A percentile compares a stretch with the other conserved stretches of the same genome.
Conservation (phyloP, 2,329 filamentous ascomycete genomes). For the Botrytis galanthina region DNA sequence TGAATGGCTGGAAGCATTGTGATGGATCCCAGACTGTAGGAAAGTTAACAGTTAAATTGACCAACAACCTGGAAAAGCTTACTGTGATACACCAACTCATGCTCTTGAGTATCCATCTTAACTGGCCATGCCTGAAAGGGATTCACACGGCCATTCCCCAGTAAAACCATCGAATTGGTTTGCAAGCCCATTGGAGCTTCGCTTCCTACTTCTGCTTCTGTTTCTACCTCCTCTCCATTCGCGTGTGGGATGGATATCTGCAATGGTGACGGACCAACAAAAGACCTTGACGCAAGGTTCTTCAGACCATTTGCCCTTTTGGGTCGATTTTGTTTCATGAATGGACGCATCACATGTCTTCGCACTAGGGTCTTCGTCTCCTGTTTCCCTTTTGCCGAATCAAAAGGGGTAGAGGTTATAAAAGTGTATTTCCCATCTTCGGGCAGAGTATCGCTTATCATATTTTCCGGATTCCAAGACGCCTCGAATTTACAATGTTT, state of each 20-base stretch:
- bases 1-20: conserved; percentile 1
- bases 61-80: neutral
- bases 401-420: neutral
- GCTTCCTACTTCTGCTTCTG: neutral
- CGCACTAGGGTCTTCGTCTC: conserved; percentile 4
- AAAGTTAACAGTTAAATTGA: neutral
- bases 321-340: conserved; percentile 7
- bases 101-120: neutral
- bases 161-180: neutral
- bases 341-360: conserved; percentile 17
- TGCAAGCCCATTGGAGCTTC: neutral
- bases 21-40: neutral
- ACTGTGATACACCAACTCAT: conserved; percentile 9
- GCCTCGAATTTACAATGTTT: neutral
- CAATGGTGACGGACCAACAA: neutral
- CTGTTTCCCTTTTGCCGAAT: conserved; percentile 1
- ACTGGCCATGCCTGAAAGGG: conserved; percentile 9
- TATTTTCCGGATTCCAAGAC: neutral
- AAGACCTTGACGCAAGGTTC: neutral
- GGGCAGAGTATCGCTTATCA: neutral
- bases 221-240: neutral
- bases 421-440: conserved; percentile 7
- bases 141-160: neutral
- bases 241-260: neutral
- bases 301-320: conserved; percentile 11